These are phyloP conservation scores for Ogataea haglerorum DNA, from an alignment of 805 yeast species.

Conservation along the genomic window DNA sequence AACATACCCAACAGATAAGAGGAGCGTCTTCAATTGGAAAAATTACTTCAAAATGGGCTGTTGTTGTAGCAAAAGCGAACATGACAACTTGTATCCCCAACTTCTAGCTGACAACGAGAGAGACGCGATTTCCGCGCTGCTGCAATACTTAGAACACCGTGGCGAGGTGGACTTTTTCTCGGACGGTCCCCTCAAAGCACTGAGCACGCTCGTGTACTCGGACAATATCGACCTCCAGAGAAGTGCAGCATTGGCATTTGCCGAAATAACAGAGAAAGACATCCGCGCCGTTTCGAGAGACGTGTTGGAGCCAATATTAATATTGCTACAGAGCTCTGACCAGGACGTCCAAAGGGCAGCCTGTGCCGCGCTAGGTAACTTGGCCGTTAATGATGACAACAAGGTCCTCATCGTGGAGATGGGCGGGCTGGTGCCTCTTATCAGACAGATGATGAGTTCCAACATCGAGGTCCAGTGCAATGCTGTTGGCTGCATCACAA, in stretches of 20 bases:
- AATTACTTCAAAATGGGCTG: conserved; percentile 40
- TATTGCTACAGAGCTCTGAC: conserved; percentile 80
- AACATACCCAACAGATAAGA: not conserved
- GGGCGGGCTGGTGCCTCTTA: conserved; percentile 96
- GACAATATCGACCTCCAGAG: conserved; percentile 94
- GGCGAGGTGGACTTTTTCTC: conserved; percentile 86
- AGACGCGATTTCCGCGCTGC: conserved; percentile 87
- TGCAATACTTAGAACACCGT: conserved; percentile 86
- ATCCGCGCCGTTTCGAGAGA: conserved; percentile 87
- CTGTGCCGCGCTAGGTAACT: conserved; percentile 96
- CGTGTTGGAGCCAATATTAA: conserved; percentile 89
- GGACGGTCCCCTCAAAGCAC: conserved; percentile 81
- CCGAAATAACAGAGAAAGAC: conserved; percentile 96
- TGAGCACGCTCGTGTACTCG: conserved; percentile 89
- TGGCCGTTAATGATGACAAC: conserved; percentile 95
- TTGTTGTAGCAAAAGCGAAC: conserved; percentile 46
- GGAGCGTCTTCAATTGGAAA: not conserved
- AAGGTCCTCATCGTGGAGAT: conserved; percentile 90
- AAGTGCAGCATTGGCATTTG: conserved; percentile 97
- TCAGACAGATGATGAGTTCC: conserved; percentile 95
- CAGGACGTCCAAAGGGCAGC: conserved; percentile 98
- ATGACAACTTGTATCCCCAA: conserved; percentile 68
- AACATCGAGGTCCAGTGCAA: conserved; percentile 98
- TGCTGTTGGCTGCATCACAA: conserved; percentile 98
- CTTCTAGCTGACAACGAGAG: conserved; percentile 92